Percentiles rank a stretch among this genome's conserved stretches.
These are phyloP conservation scores for Papiliotrema fonsecae DNA, from an alignment of 1,284 basidiomycete species.

Conservation along the genomic window DNA sequence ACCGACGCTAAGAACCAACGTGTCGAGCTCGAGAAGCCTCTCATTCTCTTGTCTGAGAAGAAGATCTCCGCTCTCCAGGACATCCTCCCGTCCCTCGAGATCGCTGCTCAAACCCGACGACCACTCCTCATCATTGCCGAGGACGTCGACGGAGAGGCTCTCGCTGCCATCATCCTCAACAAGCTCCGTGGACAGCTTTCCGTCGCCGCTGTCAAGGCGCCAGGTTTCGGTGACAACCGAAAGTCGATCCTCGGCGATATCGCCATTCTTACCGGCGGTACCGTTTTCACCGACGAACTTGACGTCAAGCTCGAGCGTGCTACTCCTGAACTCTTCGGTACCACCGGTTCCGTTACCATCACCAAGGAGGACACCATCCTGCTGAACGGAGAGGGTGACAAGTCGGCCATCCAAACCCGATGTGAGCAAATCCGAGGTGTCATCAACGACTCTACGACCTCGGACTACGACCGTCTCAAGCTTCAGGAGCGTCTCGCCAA, in stretches of 20 bases:
- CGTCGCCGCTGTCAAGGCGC: conserved; percentile 91
- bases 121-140: conserved; percentile 95
- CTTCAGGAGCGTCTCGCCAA: conserved; percentile 96
- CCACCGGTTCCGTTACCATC: conserved; percentile 85
- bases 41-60: conserved; percentile 92
- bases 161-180: conserved; percentile 96
- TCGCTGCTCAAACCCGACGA: conserved; percentile 82
- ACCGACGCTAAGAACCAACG: conserved; percentile 97
- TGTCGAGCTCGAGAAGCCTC: conserved; percentile 94
- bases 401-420: conserved; percentile 76
- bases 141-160: conserved; percentile 94
- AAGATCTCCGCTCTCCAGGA: conserved; percentile 95
- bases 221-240: conserved; percentile 98
- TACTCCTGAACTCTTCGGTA: conserved; percentile 83
- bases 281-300: conserved; percentile 96
- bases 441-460: conserved; percentile 76
- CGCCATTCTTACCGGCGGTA: conserved; percentile 93
- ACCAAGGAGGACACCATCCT: conserved; percentile 99
- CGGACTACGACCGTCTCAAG: conserved; percentile 92
- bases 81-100: conserved; percentile 90
- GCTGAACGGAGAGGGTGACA: conserved; percentile 86
- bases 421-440: conserved; percentile 93
- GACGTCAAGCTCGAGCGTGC: conserved; percentile 96
- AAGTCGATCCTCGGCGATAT: conserved; percentile 96
- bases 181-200: conserved; percentile 95